Base-by-base conservation (phyloP, 2,329 filamentous ascomycete genomes). In the Colletotrichum navitas region DNA sequence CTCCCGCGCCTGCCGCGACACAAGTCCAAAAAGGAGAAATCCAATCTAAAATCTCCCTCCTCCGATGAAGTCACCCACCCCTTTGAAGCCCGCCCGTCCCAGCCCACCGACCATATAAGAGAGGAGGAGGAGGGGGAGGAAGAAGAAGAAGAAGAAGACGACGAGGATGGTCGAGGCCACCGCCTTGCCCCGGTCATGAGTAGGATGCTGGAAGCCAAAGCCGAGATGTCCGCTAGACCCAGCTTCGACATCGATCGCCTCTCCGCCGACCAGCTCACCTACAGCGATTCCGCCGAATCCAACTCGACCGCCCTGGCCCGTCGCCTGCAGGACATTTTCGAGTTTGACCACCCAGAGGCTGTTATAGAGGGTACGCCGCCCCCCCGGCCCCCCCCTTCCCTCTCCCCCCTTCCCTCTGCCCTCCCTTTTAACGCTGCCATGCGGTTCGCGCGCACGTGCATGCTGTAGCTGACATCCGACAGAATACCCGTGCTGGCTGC, bases 401-500 rank as follows among this genome's bases (percentile, higher is more conserved):
- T n/a, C n/a, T n/a, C n/a, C n/a, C n/a, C n/a, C n/a, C n/a, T n/a
- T n/a, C n/a, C n/a, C n/a, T n/a, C n/a, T n/a, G n/a, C n/a, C 16
- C 39, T 16, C 2, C 43, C 32, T 21, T 14, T 18, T 34, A 11
- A n/a, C 55, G 39, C 63, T 55, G 36, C 60, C 16, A 47, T 32
- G 8, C 60, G 68, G 11, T 74, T 2, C 7, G 45, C 36, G 2
- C 21, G 12, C 58, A 32, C 60, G 14, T 6, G 14, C 36, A 12
- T 5, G 34, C 3, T 75, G 62, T 61, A 49, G 61, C 74, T 75
- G 71, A 78, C 69, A 21, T 36, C 7, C 56, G 21, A 5, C 59
- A 90, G 95, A 98, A 84, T 98, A 97, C 79, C 93, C 94, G 11
- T 98, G 95, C 82, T 98, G 94, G 91, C 84, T 98, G 49, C 84